These are phyloP conservation scores for Boletellus ananiceps DNA, from an alignment of 768 basidiomycete species.

Conservation along the genomic window DNA sequence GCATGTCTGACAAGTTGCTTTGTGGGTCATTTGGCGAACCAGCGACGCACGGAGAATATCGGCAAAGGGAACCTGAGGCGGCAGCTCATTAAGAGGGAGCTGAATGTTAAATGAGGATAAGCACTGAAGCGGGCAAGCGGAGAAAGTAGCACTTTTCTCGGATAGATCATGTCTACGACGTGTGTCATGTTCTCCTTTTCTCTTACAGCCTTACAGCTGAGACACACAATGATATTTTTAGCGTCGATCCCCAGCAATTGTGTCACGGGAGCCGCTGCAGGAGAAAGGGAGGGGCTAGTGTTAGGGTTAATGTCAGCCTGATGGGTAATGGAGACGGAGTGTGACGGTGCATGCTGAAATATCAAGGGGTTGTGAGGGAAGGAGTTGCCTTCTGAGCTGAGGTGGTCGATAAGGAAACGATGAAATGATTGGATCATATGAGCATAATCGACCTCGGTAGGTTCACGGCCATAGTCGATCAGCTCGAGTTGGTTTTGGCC, in stretches of 20 bases:
- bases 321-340: slow-evolving; percentile 5
- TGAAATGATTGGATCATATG: slow-evolving; percentile 94
- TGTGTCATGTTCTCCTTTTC: slow-evolving; percentile 80
- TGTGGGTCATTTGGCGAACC: slow-evolving; percentile 77
- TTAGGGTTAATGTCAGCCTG: slow-evolving; percentile 18
- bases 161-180: slow-evolving; percentile 82
- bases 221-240: slow-evolving; percentile 70
- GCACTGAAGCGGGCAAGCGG: neutral
- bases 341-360: slow-evolving; percentile 26
- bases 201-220: slow-evolving; percentile 63
- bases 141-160: slow-evolving; percentile 58
- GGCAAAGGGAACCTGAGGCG: slow-evolving; percentile 49
- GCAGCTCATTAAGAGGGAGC: slow-evolving; percentile 36
- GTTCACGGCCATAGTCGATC: slow-evolving; percentile 81
- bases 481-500: slow-evolving; percentile 79
- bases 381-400: slow-evolving; percentile 67
- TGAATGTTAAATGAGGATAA: slow-evolving; percentile 12
- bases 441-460: slow-evolving; percentile 69
- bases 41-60: slow-evolving; percentile 72
- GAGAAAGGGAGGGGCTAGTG: slow-evolving; percentile 17
- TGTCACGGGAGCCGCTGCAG: slow-evolving; percentile 67
- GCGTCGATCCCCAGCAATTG: slow-evolving; percentile 82
- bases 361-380: slow-evolving; percentile 59
- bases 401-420: slow-evolving; percentile 84
- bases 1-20: slow-evolving; percentile 82